Percentiles rank a stretch among this genome's conserved stretches.
Evolutionary conservation across 225 moss, liverwort and hornwort genomes (phyloP).

Genomic region (Pleurozium schreberi): DNA sequence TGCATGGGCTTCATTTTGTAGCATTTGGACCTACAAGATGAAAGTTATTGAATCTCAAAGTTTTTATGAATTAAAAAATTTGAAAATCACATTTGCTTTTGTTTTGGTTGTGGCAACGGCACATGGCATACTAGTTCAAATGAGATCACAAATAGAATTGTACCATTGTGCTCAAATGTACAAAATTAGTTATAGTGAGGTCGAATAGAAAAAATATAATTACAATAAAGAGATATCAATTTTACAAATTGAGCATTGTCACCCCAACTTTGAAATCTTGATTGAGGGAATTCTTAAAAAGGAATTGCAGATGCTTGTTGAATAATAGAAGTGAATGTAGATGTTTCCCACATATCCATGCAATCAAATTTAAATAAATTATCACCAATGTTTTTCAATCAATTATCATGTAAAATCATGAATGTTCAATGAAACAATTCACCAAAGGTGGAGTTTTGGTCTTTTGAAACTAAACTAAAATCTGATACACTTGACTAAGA

Average conservation of each 20-base stretch:
- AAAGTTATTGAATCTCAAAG: too few species aligned
- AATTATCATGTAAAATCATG: neutral
- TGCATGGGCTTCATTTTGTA: too few species aligned
- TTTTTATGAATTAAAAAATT: too few species aligned
- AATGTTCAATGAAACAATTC: neutral
- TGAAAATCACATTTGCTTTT: too few species aligned
- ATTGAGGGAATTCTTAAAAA: rapidly evolving
- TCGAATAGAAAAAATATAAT: neutral
- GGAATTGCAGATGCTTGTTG: neutral
- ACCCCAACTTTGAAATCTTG: neutral
- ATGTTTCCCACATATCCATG: neutral
- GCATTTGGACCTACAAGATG: too few species aligned
- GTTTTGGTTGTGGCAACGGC: too few species aligned
- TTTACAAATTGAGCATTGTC: neutral
- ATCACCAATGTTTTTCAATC: neutral
- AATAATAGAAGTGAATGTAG: rapidly evolving
- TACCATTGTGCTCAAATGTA: neutral
- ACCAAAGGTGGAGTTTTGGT: rapidly evolving
- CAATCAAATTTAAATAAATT: rapidly evolving
- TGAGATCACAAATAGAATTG: neutral
- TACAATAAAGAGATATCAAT: neutral
- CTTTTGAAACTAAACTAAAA: neutral
- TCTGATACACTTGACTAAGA: too few species aligned
- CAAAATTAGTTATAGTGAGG: neutral
- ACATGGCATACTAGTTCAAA: too few species aligned